Percentiles rank a stretch among this genome's conserved stretches.
Evolutionary conservation across 2,329 filamentous ascomycete genomes (phyloP).

Genomic region (Sclerotinia subarctica): DNA sequence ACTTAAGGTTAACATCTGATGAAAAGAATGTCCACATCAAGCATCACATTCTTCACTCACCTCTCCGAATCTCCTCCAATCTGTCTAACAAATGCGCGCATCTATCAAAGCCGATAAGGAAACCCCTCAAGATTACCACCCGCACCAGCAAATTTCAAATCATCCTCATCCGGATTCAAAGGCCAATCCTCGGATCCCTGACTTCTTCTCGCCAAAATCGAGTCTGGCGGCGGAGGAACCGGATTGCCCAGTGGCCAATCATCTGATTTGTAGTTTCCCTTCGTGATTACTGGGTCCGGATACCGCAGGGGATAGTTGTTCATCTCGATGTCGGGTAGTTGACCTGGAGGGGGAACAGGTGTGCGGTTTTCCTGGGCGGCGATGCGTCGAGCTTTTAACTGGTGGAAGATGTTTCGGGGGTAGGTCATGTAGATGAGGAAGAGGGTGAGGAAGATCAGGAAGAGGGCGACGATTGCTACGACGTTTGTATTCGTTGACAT

Average conservation of each 20-base stretch:
- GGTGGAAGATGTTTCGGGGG: not conserved
- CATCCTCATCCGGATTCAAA: not conserved
- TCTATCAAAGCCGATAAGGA: not conserved
- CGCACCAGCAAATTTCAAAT: too few species aligned
- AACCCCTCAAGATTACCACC: not conserved
- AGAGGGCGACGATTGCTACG: not conserved
- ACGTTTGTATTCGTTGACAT: not conserved
- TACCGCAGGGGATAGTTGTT: not conserved
- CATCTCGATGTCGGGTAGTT: not conserved
- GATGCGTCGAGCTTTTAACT: not conserved
- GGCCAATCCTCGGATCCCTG: not conserved
- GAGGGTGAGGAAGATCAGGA: not conserved
- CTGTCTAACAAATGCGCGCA: not conserved
- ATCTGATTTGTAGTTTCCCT: too few species aligned
- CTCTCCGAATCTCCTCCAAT: not conserved
- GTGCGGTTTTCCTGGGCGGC: not conserved
- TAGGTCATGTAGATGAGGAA: not conserved
- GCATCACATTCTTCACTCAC: not conserved
- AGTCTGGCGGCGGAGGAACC: not conserved
- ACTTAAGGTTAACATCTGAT: not conserved
- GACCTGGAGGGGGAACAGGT: not conserved
- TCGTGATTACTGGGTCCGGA: not conserved
- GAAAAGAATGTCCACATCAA: not conserved
- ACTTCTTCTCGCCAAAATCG: not conserved
- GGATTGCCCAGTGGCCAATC: not conserved